Evolutionary conservation across 2,329 filamentous ascomycete species (phyloP), one percentile per base, ranked within the genome.

Genomic region (Claviceps spartinae): DNA sequence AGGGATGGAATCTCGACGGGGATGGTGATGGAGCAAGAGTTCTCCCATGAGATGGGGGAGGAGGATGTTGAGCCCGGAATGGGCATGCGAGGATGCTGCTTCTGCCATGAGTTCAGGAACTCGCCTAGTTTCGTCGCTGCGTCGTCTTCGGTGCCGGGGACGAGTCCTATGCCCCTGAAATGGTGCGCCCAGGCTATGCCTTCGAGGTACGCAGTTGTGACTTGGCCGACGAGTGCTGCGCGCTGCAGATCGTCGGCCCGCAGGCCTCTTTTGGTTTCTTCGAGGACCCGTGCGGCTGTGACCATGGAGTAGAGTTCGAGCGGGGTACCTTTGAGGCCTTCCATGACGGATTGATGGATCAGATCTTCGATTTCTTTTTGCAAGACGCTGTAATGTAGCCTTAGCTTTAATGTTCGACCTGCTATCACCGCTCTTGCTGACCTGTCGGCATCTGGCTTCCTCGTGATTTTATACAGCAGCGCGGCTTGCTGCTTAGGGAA

Each of bases 1-100:
- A 95, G 75, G 1, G 85, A 82, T 0, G 91, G 91, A 1, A 98
- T 81, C 54, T 95, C 88, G 14, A 98, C 90, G 0, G 90, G 87
- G 50, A 98, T 94, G 34, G 85, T 73, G 59, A 98, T 90, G 13
- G 81, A 82, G 77, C 76, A 55, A 66, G 73, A 57, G 20, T 76
- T 70, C 5, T 56, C 55, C 1, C 52, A 50, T 5, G 60, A 20
- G 2, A 22, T 54, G 1, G 54, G 49, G 3, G 60, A 22, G 3
- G 30, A n/a, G 2, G 30, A 2, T 26, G 44, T 20, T 4, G 45
- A 20, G 20, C 30, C 51, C 7, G 61, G 55, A 0, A 70, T 54
- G 2, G 56, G 37, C 13, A 71, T 52, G 5, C 52, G 59, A 13
- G 60, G 54, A 26, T 67, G 59, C 5, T 55, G 52, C n/a, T 54